Base-by-base conservation (phyloP, 345 rosid species). In the Bruguiera sexangula region DNA sequence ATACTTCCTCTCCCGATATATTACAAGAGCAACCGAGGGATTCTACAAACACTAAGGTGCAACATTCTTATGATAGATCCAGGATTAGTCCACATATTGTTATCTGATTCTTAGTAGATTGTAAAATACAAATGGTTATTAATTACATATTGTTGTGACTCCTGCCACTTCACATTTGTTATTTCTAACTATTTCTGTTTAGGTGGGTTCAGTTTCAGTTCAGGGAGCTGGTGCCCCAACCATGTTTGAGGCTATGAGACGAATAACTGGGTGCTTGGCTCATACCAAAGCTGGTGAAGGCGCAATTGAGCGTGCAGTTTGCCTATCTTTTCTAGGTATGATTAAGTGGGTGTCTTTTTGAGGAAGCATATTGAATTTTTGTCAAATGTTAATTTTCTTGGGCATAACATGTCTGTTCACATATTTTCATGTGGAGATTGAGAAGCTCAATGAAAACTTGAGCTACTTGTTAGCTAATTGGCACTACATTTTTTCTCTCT, bases 171-270 rank as follows among this genome's bases (percentile, higher is more conserved):
- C 20, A 46, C 34, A 6, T 7, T 31, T 48, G 20, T 69, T 50
- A 55, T 68, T 36, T 48, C 37, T 72, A 63, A 62, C 50, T 48
- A 39, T 54, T 78, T 54, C 75, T 75, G 30, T 59, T 76, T 86
- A 94, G 98, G 97, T 94, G 36, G 97, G 98, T 70, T 94, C 97
- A 53, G 85, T 85, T 75, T 89, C 97, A 74, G 79, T 62, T 70
- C 98, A 91, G 82, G 98, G 98, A 75, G 98, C 96, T 29, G 97
- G 96, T 48, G 97, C 96, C 60, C 92, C 93, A 15, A 91, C 93
- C 48, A 85, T 91, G 96, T 91, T 95, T 84, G 92, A 91, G 86
- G 97, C 97, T 34, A 86, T 88, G 85, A 86, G 95, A 77, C 89
- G 96, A 66, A 86, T 94, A 72, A 82, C 78, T 80, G 80, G 87